phyloP scores from a whole-genome alignment of 2,329 filamentous ascomycete species.

The Fusarium heterosporum region DNA sequence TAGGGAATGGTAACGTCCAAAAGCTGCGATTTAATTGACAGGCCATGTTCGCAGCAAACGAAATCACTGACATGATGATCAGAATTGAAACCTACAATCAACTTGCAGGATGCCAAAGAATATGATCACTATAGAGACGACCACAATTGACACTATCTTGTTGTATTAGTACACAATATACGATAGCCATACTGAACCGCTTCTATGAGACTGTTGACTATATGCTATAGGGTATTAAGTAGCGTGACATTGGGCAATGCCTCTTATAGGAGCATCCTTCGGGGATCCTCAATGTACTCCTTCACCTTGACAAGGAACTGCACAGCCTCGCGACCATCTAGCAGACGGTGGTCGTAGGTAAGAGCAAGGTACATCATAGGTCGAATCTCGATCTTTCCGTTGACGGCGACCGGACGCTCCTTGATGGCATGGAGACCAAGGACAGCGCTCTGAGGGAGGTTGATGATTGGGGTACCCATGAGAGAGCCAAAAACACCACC shows the following conservation, averaged over 20 bases:
- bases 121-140: too few species aligned
- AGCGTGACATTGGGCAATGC: conserved; percentile 1
- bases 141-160: too few species aligned
- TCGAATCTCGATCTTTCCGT: conserved; percentile 93
- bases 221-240: conserved; percentile 36
- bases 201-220: conserved; percentile 13
- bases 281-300: conserved; percentile 95
- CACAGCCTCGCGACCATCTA: conserved; percentile 94
- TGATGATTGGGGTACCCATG: conserved; percentile 99
- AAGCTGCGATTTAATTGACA: too few species aligned
- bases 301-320: conserved; percentile 98
- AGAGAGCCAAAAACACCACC: conserved; percentile 96
- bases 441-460: conserved; percentile 91
- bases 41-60: too few species aligned
- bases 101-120: too few species aligned
- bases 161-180: conserved; percentile 22
- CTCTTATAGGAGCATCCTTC: conserved; percentile 82
- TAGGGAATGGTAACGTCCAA: too few species aligned
- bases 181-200: conserved; percentile 10
- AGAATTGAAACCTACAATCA: too few species aligned
- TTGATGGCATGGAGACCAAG: conserved; percentile 97
- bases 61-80: too few species aligned
- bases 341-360: conserved; percentile 95
- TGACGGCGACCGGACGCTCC: conserved; percentile 87
- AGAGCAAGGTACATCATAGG: conserved; percentile 99